Percentiles rank a stretch among this genome's conserved stretches.
Conservation (phyloP, 768 basidiomycete genomes). For the Phallus indusiatus region DNA sequence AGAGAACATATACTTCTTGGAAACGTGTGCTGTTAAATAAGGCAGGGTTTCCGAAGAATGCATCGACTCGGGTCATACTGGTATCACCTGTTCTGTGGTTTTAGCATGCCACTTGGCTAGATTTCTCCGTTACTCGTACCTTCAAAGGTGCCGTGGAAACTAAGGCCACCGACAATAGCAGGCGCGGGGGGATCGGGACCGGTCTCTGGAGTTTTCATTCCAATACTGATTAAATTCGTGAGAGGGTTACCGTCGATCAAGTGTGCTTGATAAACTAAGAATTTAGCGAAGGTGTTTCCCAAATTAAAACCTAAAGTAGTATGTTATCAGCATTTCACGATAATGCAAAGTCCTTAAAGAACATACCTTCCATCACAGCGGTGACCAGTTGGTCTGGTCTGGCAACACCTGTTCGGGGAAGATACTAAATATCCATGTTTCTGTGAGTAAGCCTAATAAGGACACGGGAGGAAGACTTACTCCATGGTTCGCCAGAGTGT, state of each 20-base stretch:
- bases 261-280: constrained; percentile 6
- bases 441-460: background rate
- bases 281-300: background rate
- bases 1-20: background rate
- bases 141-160: constrained; percentile 7
- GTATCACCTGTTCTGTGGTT: constrained; percentile 1
- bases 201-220: background rate
- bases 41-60: constrained; percentile 6
- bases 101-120: background rate
- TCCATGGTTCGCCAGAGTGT: constrained; percentile 7
- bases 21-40: constrained; percentile 5
- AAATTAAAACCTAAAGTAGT: constrained; percentile 5
- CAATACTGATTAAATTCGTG: constrained; percentile 9
- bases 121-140: background rate
- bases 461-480: background rate
- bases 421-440: background rate
- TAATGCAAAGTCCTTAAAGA: background rate
- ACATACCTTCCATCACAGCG: constrained; percentile 7
- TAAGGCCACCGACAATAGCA: constrained; percentile 5
- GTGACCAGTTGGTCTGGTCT: constrained; percentile 6
- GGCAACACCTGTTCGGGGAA: constrained; percentile 5
- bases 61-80: constrained; percentile 7
- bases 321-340: background rate
- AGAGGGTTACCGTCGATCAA: constrained; percentile 8
- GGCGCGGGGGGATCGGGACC: background rate